A percentile compares a stretch with the other conserved stretches of the same genome.
Evolutionary conservation across 2,329 filamentous ascomycete genomes (phyloP).

Genomic region (Fusarium sp.): DNA sequence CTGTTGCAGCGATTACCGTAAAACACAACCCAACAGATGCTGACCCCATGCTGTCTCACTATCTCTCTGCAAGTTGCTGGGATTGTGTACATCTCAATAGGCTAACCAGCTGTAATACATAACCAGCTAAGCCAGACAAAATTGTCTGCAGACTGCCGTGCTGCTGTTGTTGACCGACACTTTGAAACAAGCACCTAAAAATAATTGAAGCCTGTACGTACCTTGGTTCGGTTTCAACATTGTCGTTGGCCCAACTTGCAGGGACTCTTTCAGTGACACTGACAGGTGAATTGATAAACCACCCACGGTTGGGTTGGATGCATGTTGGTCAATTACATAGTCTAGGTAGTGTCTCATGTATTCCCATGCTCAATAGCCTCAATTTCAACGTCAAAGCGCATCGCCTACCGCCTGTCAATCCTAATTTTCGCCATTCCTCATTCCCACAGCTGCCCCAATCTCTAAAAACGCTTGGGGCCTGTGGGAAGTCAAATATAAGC

Average conservation of each 20-base stretch:
- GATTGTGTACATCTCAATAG: conserved; percentile 24
- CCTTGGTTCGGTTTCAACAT: not conserved
- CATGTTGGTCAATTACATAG: not conserved
- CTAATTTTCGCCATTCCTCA: conserved; percentile 8
- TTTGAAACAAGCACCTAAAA: conserved; percentile 17
- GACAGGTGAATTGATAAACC: conserved; percentile 9
- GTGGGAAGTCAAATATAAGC: not conserved
- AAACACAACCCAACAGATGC: conserved; percentile 12
- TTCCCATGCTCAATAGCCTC: not conserved
- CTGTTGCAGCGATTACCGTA: conserved; percentile 10
- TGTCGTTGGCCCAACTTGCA: conserved; percentile 12
- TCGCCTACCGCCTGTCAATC: conserved; percentile 6
- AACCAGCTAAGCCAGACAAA: not conserved
- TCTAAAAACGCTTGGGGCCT: not conserved
- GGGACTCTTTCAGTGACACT: conserved; percentile 9
- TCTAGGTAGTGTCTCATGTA: conserved; percentile 3
- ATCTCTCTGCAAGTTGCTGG: conserved; percentile 31
- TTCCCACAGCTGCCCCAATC: not conserved
- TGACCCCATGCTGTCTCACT: conserved; percentile 16
- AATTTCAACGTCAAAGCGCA: conserved; percentile 16
- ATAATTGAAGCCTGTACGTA: conserved; percentile 17
- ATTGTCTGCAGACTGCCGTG: not conserved
- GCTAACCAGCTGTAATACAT: not conserved
- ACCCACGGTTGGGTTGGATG: not conserved
- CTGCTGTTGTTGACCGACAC: conserved; percentile 27